Conservation (phyloP, 2,329 filamentous ascomycete species). For the Aureobasidium sp. region DNA sequence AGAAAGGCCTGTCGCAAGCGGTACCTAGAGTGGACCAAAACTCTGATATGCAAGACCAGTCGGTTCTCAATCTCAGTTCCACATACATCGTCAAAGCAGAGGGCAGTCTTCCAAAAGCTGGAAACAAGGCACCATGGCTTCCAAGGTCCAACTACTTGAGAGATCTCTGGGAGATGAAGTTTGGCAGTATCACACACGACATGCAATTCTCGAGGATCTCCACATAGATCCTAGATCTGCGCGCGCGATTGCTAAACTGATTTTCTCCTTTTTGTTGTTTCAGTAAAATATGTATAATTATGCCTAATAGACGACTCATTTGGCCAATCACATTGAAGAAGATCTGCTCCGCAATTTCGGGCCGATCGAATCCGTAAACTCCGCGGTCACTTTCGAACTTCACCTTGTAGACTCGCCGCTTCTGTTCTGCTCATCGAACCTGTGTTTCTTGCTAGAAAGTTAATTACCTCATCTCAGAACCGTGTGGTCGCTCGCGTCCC, state of each 20-base stretch:
- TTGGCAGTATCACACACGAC: conserved; percentile 36
- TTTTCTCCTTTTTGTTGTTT: neutral
- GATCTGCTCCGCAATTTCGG: neutral
- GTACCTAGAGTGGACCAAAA: conserved; percentile 39
- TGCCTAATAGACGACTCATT: neutral
- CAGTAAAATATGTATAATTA: neutral
- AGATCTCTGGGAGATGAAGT: conserved; percentile 38
- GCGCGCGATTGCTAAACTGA: too few relatives aligned
- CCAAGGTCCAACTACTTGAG: conserved; percentile 38
- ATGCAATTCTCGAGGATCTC: conserved; percentile 27
- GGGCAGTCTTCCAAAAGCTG: conserved; percentile 42
- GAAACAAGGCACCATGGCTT: conserved; percentile 38
- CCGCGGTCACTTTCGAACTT: neutral
- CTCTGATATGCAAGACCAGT: conserved; percentile 33
- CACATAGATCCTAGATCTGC: neutral
- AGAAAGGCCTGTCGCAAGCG: conserved; percentile 36
- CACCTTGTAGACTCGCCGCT: neutral
- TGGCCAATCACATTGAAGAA: neutral
- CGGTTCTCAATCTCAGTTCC: conserved; percentile 40
- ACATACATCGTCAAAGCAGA: conserved; percentile 45
- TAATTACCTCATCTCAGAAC: neutral
- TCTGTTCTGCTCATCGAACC: neutral
- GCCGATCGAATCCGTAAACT: neutral
- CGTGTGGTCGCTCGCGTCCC: neutral
- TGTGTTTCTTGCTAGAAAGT: neutral